Base-by-base conservation (phyloP, 1,284 basidiomycete species). In the Thecaphora thlaspeos region DNA sequence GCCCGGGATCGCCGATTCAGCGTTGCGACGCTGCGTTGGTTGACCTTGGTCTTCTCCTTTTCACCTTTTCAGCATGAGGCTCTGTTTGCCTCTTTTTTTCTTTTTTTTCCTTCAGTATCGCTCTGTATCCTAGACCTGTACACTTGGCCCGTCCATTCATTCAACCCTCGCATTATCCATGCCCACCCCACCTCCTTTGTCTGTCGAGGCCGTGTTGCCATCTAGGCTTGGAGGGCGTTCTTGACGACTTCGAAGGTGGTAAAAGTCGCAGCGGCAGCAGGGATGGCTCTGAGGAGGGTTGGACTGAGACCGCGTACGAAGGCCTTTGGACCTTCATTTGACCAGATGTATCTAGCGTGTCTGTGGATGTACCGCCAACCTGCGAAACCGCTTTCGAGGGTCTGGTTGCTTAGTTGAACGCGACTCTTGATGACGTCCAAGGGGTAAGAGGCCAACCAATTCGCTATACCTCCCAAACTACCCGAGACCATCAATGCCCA, bases 361-460 rank as follows among this genome's bases (percentile, higher is more conserved):
- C 58, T 11, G 4, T 46, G 38, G 45, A 71, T 55, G 47, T 71
- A 70, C 12, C 40, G 55, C 2, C 52, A 44, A 0, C 56, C 61
- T 5, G 52, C 55, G 8, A 59, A 40, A 2, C 61, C 55, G 38
- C 12, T 47, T 15, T 38, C 52, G 1, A 70, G 49, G 7, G 53
- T 54, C 11, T 45, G 34, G 22, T 63, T 39, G 10, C 44, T 51
- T 5, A 70, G 46, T 26, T 71, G 70, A 1, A 71, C 63, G 10
- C 59, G 36, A 3, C 44, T 50, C 34, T 71, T 70, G 45, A 71
- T 46, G 14, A 71, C 68, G 47, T 71, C 70, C 4, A 92, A 81
- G 0, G 91, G 93, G 77, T 95, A 97, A 74, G 87, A 93, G 2
- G 90, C 84, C 3, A 95, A 82, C 94, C 94, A 98, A 77, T 98